These are phyloP conservation scores for Nothophytophthora sp. DNA, from an alignment of 352 stramenopile species.

Conservation along the genomic window DNA sequence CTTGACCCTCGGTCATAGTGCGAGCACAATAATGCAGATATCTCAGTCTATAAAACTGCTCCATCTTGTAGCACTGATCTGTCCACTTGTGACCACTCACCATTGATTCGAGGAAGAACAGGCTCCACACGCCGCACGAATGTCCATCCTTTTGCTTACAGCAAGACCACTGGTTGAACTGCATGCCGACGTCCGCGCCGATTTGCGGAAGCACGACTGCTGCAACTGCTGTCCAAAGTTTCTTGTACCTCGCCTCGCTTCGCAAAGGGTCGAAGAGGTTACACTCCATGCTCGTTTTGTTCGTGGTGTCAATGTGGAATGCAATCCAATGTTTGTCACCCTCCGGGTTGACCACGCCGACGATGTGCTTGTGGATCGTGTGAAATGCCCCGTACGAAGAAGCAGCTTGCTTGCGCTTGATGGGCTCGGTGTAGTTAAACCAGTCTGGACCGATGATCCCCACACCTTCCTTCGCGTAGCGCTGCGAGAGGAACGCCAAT, in stretches of 20 bases:
- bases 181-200: background rate
- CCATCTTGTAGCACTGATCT: slow-evolving; percentile 2
- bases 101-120: slow-evolving; percentile 16
- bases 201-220: slow-evolving; percentile 1
- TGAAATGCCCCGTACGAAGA: slow-evolving; percentile 3
- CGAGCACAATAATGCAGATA: slow-evolving; percentile 2
- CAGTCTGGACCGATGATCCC: slow-evolving; percentile 1
- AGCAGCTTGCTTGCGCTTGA: background rate
- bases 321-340: slow-evolving; percentile 8
- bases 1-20: too few relatives aligned
- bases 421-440: background rate
- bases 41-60: slow-evolving; percentile 7
- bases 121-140: slow-evolving; percentile 9
- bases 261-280: slow-evolving; percentile 9
- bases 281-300: background rate
- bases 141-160: slow-evolving; percentile 7
- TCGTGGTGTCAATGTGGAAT: slow-evolving; percentile 4
- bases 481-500: background rate
- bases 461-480: background rate
- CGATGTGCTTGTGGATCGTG: background rate
- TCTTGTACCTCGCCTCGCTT: background rate
- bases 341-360: slow-evolving; percentile 2
- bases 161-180: background rate
- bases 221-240: background rate
- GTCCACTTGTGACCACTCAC: slow-evolving; percentile 4